Percentiles rank a stretch among this genome's conserved stretches.
Conservation (phyloP, 371 early-diverging fungal genomes). For the Dinochytrium kinnereticum region DNA sequence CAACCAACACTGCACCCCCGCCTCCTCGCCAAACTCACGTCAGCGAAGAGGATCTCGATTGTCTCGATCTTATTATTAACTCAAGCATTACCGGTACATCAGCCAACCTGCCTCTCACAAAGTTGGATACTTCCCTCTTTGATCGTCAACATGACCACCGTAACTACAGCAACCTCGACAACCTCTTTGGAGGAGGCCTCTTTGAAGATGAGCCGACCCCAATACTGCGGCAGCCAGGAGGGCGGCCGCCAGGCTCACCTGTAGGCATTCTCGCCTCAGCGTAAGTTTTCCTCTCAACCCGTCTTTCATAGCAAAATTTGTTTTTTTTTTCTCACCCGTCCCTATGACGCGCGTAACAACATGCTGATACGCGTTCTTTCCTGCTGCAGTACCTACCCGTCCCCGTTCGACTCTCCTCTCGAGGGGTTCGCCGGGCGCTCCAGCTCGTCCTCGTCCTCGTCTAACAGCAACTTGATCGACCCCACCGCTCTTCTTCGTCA, state of each 20-base stretch:
- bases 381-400: not conserved
- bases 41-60: not conserved
- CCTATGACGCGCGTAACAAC: no score
- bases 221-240: not conserved
- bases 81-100: not conserved
- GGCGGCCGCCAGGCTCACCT: not conserved
- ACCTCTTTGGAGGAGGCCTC: not conserved
- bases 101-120: not conserved
- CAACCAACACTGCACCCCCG: not conserved
- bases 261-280: not conserved
- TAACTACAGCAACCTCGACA: not conserved
- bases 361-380: not conserved
- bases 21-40: not conserved
- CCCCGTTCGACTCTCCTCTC: constrained; percentile 11
- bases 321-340: no score
- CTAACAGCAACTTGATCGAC: not conserved
- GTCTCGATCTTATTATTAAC: not conserved
- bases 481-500: not conserved
- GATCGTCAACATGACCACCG: not conserved
- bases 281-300: not conserved
- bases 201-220: not conserved
- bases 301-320: not conserved
- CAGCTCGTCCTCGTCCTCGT: not conserved
- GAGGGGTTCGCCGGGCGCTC: not conserved
- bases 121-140: not conserved